Percentiles rank a stretch among this genome's conserved stretches.
Conservation (phyloP, 2,329 filamentous ascomycete genomes). For the Epichloe baconii region DNA sequence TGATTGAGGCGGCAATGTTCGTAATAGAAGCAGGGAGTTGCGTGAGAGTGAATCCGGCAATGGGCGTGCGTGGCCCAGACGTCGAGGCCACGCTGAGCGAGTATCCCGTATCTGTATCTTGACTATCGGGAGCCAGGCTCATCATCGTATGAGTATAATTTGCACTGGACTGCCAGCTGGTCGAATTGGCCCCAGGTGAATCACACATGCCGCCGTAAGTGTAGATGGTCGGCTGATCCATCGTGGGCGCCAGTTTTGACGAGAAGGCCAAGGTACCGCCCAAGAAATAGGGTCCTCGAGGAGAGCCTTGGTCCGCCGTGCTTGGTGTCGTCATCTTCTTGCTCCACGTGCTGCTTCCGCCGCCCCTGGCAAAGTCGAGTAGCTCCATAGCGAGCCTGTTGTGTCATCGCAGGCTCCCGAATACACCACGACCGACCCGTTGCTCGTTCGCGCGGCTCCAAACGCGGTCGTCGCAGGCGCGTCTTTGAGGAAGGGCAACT, state of each 20-base stretch:
- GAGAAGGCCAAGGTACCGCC: conserved; percentile 55
- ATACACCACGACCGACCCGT: conserved; percentile 61
- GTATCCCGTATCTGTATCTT: conserved; percentile 19
- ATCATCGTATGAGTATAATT: conserved; percentile 75
- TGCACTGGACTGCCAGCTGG: conserved; percentile 52
- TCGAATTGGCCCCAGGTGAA: conserved; percentile 22
- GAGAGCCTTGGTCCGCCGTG: conserved; percentile 10
- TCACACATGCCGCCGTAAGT: conserved; percentile 89
- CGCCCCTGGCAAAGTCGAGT: conserved; percentile 32
- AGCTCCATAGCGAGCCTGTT: conserved; percentile 54
- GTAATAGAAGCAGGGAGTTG: conserved; percentile 56
- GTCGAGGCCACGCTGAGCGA: conserved; percentile 25
- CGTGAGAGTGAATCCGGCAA: conserved; percentile 80
- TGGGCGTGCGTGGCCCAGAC: conserved; percentile 56
- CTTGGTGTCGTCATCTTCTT: conserved; percentile 16
- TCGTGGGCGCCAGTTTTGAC: conserved; percentile 37
- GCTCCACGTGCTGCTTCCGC: conserved; percentile 12
- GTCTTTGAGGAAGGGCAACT: conserved; percentile 49
- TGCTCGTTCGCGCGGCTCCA: conserved; percentile 50
- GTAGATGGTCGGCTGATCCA: conserved; percentile 48
- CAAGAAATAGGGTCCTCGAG: conserved; percentile 33
- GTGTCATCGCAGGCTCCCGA: conserved; percentile 55
- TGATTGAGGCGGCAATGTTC: conserved; percentile 50
- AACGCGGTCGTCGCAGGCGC: conserved; percentile 42
- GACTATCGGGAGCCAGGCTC: conserved; percentile 38